A percentile compares a stretch with the other conserved stretches of the same genome.
Conservation (phyloP, 176 grass and related monocot genomes). For the Musa beccarii region DNA sequence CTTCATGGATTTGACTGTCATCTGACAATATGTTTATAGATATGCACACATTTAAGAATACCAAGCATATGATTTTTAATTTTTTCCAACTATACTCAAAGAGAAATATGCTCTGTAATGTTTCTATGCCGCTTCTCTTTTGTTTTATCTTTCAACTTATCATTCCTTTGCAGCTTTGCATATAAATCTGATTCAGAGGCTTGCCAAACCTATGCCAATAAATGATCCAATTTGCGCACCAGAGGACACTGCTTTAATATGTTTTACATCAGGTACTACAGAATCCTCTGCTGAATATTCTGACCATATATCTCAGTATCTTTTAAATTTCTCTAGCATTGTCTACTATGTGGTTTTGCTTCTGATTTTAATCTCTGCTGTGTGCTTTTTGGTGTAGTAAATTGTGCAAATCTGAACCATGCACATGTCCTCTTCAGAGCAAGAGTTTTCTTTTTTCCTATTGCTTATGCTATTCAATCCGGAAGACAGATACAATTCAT, state of each 20-base stretch:
- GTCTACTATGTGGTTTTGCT: background rate
- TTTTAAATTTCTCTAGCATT: background rate
- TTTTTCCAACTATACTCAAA: constrained; percentile 1
- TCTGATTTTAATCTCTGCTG: background rate
- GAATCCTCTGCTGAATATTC: no score
- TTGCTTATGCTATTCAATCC: no score
- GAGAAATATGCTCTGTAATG: background rate
- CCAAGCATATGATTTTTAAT: background rate
- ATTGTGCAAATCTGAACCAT: background rate
- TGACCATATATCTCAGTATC: background rate
- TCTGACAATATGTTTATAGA: background rate
- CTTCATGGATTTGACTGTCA: background rate
- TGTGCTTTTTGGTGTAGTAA: background rate
- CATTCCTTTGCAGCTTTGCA: constrained; percentile 38
- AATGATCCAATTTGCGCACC: constrained; percentile 31
- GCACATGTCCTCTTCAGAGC: no score
- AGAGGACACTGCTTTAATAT: constrained; percentile 54
- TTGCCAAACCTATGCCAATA: background rate
- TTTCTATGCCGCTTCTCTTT: background rate
- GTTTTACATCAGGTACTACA: constrained; percentile 83
- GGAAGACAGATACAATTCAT: no score
- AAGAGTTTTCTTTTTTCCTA: no score
- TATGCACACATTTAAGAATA: background rate
- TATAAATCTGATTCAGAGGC: constrained; percentile 31
- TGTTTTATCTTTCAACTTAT: background rate